Evolutionary conservation across 148 eudicot species (phyloP).

Genomic region (Spergularia marina): DNA sequence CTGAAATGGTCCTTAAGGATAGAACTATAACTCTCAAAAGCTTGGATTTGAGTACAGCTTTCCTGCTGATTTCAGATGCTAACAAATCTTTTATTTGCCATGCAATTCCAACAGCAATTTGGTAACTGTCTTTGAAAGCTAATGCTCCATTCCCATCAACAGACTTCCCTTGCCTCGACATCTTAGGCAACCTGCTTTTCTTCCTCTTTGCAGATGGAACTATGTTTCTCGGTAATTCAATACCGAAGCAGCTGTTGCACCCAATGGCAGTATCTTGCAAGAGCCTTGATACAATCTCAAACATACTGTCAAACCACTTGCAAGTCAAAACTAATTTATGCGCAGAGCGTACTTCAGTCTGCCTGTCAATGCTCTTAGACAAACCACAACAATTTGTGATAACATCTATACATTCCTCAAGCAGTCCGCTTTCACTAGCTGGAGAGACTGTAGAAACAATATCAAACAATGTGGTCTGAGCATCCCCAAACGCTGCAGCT

Average conservation of each 20-base stretch:
- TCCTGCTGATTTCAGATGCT: slow-evolving; percentile 47
- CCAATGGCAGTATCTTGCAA: slow-evolving; percentile 50
- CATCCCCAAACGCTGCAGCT: slow-evolving; percentile 47
- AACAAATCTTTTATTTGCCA: slow-evolving; percentile 93
- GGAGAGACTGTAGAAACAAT: slow-evolving; percentile 54
- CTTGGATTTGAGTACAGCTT: slow-evolving; percentile 54
- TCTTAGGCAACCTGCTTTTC: slow-evolving; percentile 38
- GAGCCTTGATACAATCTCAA: slow-evolving; percentile 44
- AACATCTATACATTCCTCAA: slow-evolving; percentile 58
- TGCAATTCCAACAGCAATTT: slow-evolving; percentile 59
- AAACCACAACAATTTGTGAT: slow-evolving; percentile 54
- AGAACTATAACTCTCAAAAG: slow-evolving; percentile 39
- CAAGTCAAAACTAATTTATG: slow-evolving; percentile 76
- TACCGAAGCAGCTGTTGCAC: slow-evolving; percentile 50
- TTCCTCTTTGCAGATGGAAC: slow-evolving; percentile 40
- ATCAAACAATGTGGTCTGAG: slow-evolving; percentile 62
- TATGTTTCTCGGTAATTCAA: slow-evolving; percentile 40
- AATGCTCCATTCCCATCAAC: slow-evolving; percentile 33
- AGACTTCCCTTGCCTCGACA: slow-evolving; percentile 34
- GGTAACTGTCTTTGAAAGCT: slow-evolving; percentile 56
- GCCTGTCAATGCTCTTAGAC: slow-evolving; percentile 49
- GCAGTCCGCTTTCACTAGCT: slow-evolving; percentile 44
- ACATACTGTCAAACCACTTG: slow-evolving; percentile 67
- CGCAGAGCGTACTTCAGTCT: slow-evolving; percentile 73
- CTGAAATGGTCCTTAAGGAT: slow-evolving; percentile 68